A percentile compares a stretch with the other conserved stretches of the same genome.
phyloP scores from a whole-genome alignment of 1,139 yeast species.

The Pneumocystis sp. region DNA sequence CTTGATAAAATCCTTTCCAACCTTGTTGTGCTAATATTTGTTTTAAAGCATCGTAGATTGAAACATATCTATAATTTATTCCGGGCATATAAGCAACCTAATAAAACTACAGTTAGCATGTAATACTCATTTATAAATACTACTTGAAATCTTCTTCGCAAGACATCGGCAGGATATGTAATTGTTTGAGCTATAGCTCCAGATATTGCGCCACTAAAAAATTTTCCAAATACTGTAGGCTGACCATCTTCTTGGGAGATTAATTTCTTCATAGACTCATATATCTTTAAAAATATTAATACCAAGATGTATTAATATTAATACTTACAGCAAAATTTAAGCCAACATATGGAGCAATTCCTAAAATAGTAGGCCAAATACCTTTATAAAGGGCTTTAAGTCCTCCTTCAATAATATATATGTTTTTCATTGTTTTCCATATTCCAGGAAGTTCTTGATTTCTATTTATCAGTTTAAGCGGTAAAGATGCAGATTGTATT shows the following conservation, averaged over 20 bases:
- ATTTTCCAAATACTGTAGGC: constrained; percentile 38
- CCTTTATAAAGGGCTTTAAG: constrained; percentile 67
- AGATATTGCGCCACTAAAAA: constrained; percentile 68
- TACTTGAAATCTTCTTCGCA: constrained; percentile 82
- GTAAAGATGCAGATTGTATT: constrained; percentile 55
- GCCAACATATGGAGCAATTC: constrained; percentile 94
- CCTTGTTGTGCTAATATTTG: constrained; percentile 6
- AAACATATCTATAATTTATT: constrained; percentile 54
- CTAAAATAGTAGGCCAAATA: constrained; percentile 70
- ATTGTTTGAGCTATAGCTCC: constrained; percentile 76
- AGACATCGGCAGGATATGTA: constrained; percentile 80
- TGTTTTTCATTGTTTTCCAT: constrained; percentile 39
- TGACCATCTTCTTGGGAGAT: constrained; percentile 24
- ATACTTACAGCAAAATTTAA: constrained; percentile 53
- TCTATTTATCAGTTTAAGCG: constrained; percentile 1
- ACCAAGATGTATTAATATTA: neutral
- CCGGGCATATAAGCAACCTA: constrained; percentile 44
- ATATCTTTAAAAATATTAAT: constrained; percentile 24
- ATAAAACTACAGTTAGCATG: neutral
- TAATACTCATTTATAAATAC: neutral
- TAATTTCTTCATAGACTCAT: constrained; percentile 59
- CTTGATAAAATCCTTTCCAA: constrained; percentile 63
- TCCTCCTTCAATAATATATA: constrained; percentile 71
- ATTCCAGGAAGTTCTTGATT: constrained; percentile 43
- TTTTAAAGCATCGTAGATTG: constrained; percentile 2